Evolutionary conservation across 371 early-diverging fungal species (phyloP).

Genomic region (Choanephora cucurbitarum): DNA sequence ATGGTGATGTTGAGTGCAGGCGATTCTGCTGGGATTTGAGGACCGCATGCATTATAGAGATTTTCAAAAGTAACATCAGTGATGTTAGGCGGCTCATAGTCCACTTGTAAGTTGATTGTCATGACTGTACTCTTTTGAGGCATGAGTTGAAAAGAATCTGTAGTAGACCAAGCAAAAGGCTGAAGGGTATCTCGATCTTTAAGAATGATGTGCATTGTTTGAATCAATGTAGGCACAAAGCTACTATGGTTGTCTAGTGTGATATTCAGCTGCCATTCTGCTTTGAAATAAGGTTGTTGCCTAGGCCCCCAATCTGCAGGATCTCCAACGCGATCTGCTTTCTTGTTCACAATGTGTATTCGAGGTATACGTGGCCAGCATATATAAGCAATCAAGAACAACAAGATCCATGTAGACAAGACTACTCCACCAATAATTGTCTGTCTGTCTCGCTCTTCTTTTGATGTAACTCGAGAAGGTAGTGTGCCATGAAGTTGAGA

Average conservation of each 20-base stretch:
- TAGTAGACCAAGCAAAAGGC: constrained; percentile 19
- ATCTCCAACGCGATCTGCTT: constrained; percentile 23
- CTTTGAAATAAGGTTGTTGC: constrained; percentile 20
- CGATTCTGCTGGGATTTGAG: constrained; percentile 24
- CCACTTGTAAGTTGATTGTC: constrained; percentile 10
- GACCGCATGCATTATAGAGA: constrained; percentile 33
- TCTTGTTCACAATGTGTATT: constrained; percentile 12
- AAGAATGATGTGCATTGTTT: constrained; percentile 14
- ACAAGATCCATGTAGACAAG: neutral
- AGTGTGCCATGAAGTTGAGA: neutral
- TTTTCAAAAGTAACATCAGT: constrained; percentile 28
- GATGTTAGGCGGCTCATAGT: constrained; percentile 17
- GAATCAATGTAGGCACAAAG: constrained; percentile 22
- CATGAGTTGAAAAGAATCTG: constrained; percentile 8
- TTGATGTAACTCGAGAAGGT: neutral
- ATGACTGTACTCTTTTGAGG: constrained; percentile 9
- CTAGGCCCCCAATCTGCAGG: constrained; percentile 29
- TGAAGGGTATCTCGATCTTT: constrained; percentile 24
- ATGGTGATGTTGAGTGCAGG: constrained; percentile 25
- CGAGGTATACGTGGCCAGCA: constrained; percentile 30
- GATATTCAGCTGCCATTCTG: constrained; percentile 26
- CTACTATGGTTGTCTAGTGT: constrained; percentile 26
- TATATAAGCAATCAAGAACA: constrained; percentile 10
- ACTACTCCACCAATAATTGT: neutral
- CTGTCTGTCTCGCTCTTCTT: neutral